Evolutionary conservation across 2,329 filamentous ascomycete genomes (phyloP).

Genomic region (Ophiostoma montium): DNA sequence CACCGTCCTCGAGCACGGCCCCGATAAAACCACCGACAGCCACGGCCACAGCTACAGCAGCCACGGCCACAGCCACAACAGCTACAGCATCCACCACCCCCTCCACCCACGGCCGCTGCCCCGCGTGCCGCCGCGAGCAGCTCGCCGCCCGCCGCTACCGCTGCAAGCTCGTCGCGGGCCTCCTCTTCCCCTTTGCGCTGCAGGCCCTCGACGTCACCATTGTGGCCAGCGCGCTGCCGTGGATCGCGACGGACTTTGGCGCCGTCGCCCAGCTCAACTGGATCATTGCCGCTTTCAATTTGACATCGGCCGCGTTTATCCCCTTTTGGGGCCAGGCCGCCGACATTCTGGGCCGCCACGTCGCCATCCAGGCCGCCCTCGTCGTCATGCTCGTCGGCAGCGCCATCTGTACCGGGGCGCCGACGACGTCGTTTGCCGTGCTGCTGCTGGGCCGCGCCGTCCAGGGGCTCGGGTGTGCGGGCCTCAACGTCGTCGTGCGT

Average conservation of each 20-base stretch:
- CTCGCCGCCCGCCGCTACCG: conserved; percentile 28
- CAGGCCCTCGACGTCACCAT: conserved; percentile 53
- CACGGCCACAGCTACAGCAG: neutral
- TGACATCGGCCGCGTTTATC: conserved; percentile 53
- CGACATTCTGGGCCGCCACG: conserved; percentile 50
- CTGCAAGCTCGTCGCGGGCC: conserved; percentile 43
- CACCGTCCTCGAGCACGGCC: no score
- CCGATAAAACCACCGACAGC: no score
- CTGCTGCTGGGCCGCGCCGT: conserved; percentile 49
- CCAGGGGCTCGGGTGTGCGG: conserved; percentile 48
- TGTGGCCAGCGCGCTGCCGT: conserved; percentile 42
- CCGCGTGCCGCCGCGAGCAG: conserved; percentile 18
- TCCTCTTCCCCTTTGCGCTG: conserved; percentile 46
- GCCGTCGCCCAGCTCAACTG: conserved; percentile 45
- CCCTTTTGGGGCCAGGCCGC: conserved; percentile 51
- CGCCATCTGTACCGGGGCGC: conserved; percentile 44
- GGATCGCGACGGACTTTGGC: conserved; percentile 53
- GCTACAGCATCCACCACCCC: neutral
- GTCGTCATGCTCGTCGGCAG: conserved; percentile 45
- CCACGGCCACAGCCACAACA: no score
- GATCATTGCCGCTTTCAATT: conserved; percentile 55
- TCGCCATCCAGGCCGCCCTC: conserved; percentile 41
- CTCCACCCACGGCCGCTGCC: conserved; percentile 1
- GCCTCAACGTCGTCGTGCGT: conserved; percentile 44
- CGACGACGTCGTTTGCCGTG: conserved; percentile 38